Base-by-base conservation (phyloP, 1,139 yeast species). In the Meyerozyma athensensis region DNA sequence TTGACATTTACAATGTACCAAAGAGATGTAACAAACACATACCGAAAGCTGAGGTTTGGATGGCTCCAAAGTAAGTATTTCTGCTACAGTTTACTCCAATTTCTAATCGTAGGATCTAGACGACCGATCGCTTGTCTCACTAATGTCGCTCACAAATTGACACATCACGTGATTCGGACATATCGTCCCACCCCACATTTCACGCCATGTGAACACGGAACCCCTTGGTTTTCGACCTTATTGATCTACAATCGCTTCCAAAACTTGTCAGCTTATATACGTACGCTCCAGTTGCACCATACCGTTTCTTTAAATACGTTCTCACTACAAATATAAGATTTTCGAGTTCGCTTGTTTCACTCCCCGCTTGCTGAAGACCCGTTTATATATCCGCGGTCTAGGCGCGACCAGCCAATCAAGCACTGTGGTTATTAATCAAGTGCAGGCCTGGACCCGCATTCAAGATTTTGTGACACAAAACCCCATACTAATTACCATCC, bases 311-410 rank as follows among this genome's bases (percentile, higher is more conserved):
- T n/a, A n/a, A n/a, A n/a, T n/a, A n/a, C n/a, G n/a, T n/a, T n/a
- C n/a, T n/a, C n/a, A n/a, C n/a, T n/a, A n/a, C n/a, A n/a, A n/a
- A n/a, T n/a, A n/a, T n/a, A n/a, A n/a, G n/a, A 21, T 21, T 7
- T 21, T 21, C 10, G 7, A 21, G 23, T 8, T 21, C 10, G 7
- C 23, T 21, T 21, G 9, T n/a, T 9, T 9, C 30, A 4, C 4
- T 26, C 30, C 30, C 30, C 30, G 9, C 30, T 26, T 26, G 13
- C 16, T 12, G 16, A 13, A 9, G 8, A 26, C 8, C 30, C 8
- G 31, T 19, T 16, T 7, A 14, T n/a, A 16, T 12, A 26, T 26
- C 31, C 31, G 31, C 31, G 31, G 31, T 26, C 19, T 26, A 14
- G 19, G 19, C 26, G 9, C 9, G 16, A 7, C 19, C 19, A 26